Evolutionary conservation across 805 yeast species (phyloP).

Genomic region (Nakazawaea peltata): DNA sequence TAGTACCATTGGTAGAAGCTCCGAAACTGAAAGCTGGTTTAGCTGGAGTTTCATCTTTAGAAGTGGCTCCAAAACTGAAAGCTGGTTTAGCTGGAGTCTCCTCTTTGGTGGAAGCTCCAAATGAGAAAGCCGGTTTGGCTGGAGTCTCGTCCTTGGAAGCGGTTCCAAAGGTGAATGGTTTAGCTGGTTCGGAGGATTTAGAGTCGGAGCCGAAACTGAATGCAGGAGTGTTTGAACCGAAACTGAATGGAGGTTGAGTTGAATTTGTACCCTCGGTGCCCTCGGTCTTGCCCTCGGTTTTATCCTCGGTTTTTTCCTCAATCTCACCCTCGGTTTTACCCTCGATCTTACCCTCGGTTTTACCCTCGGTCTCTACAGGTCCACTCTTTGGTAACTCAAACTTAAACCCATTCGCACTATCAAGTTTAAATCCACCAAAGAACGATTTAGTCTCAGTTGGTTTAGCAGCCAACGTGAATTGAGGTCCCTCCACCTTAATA

Average conservation of each 20-base stretch:
- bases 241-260: conserved; percentile 13
- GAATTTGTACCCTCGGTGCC: conserved; percentile 1
- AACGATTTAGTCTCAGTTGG: conserved; percentile 21
- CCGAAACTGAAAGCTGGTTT: neutral
- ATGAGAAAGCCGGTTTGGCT: conserved; percentile 18
- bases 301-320: neutral
- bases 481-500: conserved; percentile 63
- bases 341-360: neutral
- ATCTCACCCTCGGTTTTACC: conserved; percentile 11
- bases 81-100: neutral
- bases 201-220: conserved; percentile 16
- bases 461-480: conserved; percentile 38
- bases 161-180: neutral
- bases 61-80: neutral
- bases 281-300: too few species aligned
- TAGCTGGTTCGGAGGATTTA: neutral
- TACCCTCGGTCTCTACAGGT: too few species aligned
- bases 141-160: conserved; percentile 7
- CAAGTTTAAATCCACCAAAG: conserved; percentile 22
- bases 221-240: conserved; percentile 15
- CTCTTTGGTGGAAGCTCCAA: conserved; percentile 13
- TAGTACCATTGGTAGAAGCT: neutral
- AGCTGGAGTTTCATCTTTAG: neutral
- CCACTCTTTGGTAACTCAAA: too few species aligned
- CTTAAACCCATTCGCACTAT: neutral